These are phyloP conservation scores for Obba rivulosa DNA, from an alignment of 768 basidiomycete genomes.

Conservation along the genomic window DNA sequence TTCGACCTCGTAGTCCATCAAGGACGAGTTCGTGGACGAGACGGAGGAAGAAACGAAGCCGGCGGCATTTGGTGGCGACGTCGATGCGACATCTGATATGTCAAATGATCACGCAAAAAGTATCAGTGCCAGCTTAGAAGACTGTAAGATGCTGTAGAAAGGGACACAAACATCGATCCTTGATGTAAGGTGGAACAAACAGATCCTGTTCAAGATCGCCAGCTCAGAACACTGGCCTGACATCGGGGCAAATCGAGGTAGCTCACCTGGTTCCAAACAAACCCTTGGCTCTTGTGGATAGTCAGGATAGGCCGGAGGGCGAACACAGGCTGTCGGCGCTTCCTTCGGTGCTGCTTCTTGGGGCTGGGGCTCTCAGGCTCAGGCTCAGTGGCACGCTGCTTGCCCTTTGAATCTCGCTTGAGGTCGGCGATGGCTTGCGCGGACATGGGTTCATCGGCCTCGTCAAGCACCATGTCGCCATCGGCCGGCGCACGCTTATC, in stretches of 20 bases:
- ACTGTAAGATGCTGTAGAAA: constrained; percentile 28
- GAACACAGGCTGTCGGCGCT: constrained; percentile 49
- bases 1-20: constrained; percentile 79
- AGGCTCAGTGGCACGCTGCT: constrained; percentile 72
- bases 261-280: constrained; percentile 86
- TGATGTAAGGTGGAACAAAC: constrained; percentile 85
- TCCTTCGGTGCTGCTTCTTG: constrained; percentile 46
- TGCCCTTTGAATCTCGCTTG: constrained; percentile 69
- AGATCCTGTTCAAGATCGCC: constrained; percentile 49
- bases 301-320: constrained; percentile 79
- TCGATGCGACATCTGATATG: constrained; percentile 67
- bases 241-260: not conserved
- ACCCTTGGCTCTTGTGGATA: constrained; percentile 82
- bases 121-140: constrained; percentile 14
- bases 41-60: constrained; percentile 65
- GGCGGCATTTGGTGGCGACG: constrained; percentile 67
- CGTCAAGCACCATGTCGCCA: constrained; percentile 51
- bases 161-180: constrained; percentile 64
- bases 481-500: constrained; percentile 26
- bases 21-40: constrained; percentile 59
- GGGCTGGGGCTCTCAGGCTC: constrained; percentile 45
- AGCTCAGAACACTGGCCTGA: not conserved
- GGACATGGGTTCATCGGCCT: constrained; percentile 27
- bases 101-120: constrained; percentile 8
- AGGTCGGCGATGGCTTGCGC: constrained; percentile 35